Conservation (phyloP, 805 yeast species). For the Yarrowia sp. region DNA sequence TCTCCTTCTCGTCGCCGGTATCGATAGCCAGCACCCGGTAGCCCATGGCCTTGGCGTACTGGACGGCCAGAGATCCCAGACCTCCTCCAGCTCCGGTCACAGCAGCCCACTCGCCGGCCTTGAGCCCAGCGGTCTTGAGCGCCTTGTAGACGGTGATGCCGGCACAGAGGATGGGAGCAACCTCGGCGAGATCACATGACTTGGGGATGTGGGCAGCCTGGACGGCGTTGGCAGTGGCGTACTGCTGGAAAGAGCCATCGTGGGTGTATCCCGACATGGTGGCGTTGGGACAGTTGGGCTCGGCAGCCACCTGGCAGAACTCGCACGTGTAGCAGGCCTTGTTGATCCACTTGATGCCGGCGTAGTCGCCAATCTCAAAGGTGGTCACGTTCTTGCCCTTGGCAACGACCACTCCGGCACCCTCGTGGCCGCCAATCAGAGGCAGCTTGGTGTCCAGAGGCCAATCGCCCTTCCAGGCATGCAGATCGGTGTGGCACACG, state of each 20-base stretch:
- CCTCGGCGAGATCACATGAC: constrained; percentile 14
- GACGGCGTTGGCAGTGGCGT: constrained; percentile 24
- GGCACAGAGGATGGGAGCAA: constrained; percentile 15
- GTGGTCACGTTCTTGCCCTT: constrained; percentile 31
- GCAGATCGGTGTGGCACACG: constrained; percentile 26
- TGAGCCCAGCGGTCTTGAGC: constrained; percentile 74
- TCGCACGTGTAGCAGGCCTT: constrained; percentile 29
- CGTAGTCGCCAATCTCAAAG: constrained; percentile 17
- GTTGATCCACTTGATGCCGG: constrained; percentile 30
- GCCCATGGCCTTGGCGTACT: constrained; percentile 81
- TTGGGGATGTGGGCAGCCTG: constrained; percentile 29
- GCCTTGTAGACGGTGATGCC: constrained; percentile 66
- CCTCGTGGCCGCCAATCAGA: constrained; percentile 87
- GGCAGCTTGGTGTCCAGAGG: constrained; percentile 77
- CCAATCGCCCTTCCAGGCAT: constrained; percentile 64
- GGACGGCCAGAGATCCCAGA: constrained; percentile 74
- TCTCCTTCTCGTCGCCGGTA: constrained; percentile 69
- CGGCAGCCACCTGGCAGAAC: constrained; percentile 25
- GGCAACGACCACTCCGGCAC: constrained; percentile 85
- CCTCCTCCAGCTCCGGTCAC: constrained; percentile 84
- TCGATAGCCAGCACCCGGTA: constrained; percentile 74
- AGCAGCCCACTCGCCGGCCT: constrained; percentile 78
- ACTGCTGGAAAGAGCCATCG: constrained; percentile 23
- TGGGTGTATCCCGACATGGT: constrained; percentile 27
- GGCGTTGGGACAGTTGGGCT: constrained; percentile 22